Percentiles rank a stretch among this genome's conserved stretches.
Conservation (phyloP, 495 filamentous ascomycete species). For the Entonaema liquescens region DNA sequence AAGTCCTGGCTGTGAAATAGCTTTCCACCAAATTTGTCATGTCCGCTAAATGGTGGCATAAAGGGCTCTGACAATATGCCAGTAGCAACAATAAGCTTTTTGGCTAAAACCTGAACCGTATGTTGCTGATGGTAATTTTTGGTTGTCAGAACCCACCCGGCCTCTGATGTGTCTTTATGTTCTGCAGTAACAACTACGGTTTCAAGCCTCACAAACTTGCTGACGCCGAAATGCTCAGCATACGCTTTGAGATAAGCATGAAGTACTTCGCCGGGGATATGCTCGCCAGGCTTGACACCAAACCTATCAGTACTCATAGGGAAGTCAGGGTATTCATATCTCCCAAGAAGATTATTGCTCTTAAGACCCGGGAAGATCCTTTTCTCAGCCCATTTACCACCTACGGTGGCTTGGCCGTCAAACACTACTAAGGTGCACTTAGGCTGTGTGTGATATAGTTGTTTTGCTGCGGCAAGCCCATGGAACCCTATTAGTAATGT, state of each 20-base stretch:
- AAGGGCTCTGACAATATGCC: background rate
- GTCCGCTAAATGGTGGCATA: background rate
- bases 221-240: constrained; percentile 66
- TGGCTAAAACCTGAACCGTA: background rate
- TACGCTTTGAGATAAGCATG: constrained; percentile 73
- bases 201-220: constrained; percentile 37
- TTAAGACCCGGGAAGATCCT: constrained; percentile 58
- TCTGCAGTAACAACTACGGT: background rate
- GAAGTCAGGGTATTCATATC: constrained; percentile 77
- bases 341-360: constrained; percentile 68
- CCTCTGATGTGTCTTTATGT: background rate
- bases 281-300: constrained; percentile 67
- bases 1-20: background rate
- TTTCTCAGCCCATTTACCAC: background rate
- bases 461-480: constrained; percentile 25
- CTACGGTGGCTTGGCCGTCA: constrained; percentile 3
- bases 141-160: background rate
- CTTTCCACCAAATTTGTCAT: background rate
- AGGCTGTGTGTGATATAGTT: constrained; percentile 18
- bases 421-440: constrained; percentile 2
- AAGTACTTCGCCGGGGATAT: constrained; percentile 73
- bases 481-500: constrained; percentile 20
- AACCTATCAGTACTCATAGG: constrained; percentile 69
- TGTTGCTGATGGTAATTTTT: background rate
- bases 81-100: background rate